Conservation (phyloP, 441 rosid species). For the Jatropha multifida region DNA sequence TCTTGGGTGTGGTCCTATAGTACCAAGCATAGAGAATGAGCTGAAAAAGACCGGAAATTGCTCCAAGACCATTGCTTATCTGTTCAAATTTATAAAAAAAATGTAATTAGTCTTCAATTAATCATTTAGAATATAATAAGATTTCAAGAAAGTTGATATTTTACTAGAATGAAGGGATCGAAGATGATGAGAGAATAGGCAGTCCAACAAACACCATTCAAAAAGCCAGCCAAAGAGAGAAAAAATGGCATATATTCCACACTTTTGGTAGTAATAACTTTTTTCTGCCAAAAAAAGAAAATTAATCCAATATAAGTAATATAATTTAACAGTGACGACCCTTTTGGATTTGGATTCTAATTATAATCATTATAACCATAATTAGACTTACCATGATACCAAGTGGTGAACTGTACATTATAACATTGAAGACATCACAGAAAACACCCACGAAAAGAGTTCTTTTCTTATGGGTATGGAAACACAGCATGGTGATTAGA, state of each 20-base stretch:
- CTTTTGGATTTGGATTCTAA: no score
- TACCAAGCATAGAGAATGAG: conserved; percentile 39
- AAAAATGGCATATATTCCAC: conserved; percentile 83
- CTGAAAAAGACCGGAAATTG: conserved; percentile 35
- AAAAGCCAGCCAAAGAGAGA: conserved; percentile 49
- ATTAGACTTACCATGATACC: conserved; percentile 38
- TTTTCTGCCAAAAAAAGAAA: conserved; percentile 32
- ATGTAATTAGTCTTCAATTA: not conserved
- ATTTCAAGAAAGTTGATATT: not conserved
- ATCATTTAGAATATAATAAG: not conserved
- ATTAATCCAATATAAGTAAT: not conserved
- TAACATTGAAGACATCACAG: conserved; percentile 62
- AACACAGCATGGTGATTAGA: conserved; percentile 20
- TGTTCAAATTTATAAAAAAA: conserved; percentile 15
- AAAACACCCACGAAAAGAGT: conserved; percentile 51
- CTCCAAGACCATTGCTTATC: conserved; percentile 65
- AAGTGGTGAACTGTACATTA: conserved; percentile 77
- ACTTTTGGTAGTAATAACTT: conserved; percentile 62
- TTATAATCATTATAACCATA: no score
- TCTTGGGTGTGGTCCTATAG: conserved; percentile 32
- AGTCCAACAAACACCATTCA: conserved; percentile 59
- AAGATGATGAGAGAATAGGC: conserved; percentile 54
- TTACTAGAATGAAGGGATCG: conserved; percentile 62
- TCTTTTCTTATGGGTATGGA: conserved; percentile 24
- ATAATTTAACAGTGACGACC: no score